Evolutionary conservation across 139 green algal genomes (phyloP), one percentile per base, ranked within the genome.

Genomic region (Gonium pectorale): DNA sequence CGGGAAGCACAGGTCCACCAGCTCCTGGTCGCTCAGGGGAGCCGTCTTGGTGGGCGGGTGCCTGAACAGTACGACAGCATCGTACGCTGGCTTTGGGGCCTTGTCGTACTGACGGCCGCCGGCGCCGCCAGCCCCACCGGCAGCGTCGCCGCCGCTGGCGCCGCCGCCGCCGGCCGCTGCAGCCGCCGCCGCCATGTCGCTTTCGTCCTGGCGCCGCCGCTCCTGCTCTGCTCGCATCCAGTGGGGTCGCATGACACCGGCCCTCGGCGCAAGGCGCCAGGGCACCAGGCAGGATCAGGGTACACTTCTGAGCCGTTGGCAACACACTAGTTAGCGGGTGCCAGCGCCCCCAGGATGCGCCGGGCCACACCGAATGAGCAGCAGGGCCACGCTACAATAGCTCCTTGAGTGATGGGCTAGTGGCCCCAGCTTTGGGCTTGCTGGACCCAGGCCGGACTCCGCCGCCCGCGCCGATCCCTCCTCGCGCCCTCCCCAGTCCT

Each of bases 1-100:
- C 15, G 87, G 84, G 40, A 97, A 98, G 87, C 95, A 98, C 81
- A 98, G 95, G 35, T 73, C 73, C 3, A 92, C 86, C 38, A 98
- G 73, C 79, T 95, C 89, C 56, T 83, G 75, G 49, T 93, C 88
- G 40, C 60, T 90, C 60, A 93, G 56, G 0, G 84, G 66, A 24
- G 83, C 51, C 41, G 72, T 26, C 24, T 70, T 86, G 37, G 68
- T 59, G 3, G 80, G 24, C 3, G 88, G 90, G 78, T 90, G 92
- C 51, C 81, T 86, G 83, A 92, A 94, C 79, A 95, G 78, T 38
- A 96, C 86, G 85, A 92, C 86, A 24, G 75, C 38, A 22, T 80
- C 56, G 29, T 86, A 85, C 46, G 67, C 67, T 15, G 80, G 86
- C 46, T 66, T 63, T 8, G 80, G 71, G 5, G 52, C 67, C 67